phyloP scores from a whole-genome alignment of 2,329 filamentous ascomycete species.

The Cladosporium colombiae region DNA sequence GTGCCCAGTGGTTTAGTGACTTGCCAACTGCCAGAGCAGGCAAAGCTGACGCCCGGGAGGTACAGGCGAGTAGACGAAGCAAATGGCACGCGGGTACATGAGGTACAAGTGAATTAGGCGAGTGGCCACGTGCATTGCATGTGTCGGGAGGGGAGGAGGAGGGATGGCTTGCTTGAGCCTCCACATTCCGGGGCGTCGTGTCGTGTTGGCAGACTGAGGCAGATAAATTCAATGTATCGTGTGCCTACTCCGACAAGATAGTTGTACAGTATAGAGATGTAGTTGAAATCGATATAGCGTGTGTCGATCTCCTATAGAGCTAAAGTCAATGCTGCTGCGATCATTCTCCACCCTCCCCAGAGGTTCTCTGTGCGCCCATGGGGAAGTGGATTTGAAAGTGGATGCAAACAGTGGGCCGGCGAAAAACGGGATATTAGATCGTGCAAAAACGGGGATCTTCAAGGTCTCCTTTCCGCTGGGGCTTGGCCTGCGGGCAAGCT shows the following conservation, averaged over 20 bases:
- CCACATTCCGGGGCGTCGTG: slow-evolving; percentile 6
- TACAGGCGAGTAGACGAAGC: neutral
- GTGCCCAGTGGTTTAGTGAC: slow-evolving; percentile 9
- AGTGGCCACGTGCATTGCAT: slow-evolving; percentile 16
- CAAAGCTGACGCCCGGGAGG: neutral
- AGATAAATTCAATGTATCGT: neutral
- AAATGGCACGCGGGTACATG: slow-evolving; percentile 6
- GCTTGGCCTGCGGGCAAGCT: slow-evolving; percentile 18
- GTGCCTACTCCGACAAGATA: no score
- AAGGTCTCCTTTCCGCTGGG: neutral
- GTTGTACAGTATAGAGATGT: neutral
- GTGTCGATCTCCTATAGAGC: neutral
- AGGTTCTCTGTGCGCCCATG: neutral
- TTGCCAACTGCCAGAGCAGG: neutral
- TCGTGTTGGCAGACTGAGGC: neutral
- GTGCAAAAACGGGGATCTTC: neutral
- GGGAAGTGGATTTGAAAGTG: slow-evolving; percentile 14
- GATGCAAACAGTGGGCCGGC: slow-evolving; percentile 2
- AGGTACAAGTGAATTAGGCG: slow-evolving; percentile 7
- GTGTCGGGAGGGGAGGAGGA: neutral
- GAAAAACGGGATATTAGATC: neutral
- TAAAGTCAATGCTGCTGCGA: slow-evolving; percentile 17
- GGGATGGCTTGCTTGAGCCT: slow-evolving; percentile 4
- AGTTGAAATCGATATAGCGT: neutral
- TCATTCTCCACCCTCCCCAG: slow-evolving; percentile 8